Conservation (phyloP, 2,329 filamentous ascomycete species). For the Botryotinia calthae region DNA sequence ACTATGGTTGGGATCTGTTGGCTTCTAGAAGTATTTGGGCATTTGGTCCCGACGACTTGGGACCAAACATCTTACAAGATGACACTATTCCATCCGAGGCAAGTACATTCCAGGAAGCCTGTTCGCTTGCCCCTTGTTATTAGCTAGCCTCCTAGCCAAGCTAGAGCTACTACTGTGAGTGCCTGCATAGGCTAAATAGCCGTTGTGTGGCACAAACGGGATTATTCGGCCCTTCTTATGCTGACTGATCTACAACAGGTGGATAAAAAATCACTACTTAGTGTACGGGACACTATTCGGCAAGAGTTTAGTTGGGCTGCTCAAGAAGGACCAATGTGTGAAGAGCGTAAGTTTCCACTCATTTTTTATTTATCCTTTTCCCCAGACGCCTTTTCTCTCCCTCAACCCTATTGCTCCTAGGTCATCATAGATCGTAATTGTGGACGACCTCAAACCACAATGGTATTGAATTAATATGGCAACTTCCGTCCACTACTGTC, state of each 20-base stretch:
- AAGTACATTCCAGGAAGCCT: conserved; percentile 38
- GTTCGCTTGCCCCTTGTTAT: not conserved
- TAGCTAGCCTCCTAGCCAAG: not conserved
- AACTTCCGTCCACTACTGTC: conserved; percentile 13
- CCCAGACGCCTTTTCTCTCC: not conserved
- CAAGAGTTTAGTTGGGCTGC: conserved; percentile 98
- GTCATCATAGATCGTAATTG: not conserved
- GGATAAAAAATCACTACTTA: conserved; percentile 84
- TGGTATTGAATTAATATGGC: conserved; percentile 11
- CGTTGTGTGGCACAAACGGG: conserved; percentile 8
- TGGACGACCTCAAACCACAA: not conserved
- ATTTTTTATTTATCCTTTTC: conserved; percentile 23
- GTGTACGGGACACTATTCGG: conserved; percentile 86
- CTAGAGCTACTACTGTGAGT: not conserved
- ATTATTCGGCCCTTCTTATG: conserved; percentile 32
- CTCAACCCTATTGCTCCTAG: not conserved
- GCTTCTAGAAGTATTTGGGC: conserved; percentile 97
- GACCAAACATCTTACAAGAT: conserved; percentile 93
- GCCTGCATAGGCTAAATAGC: conserved; percentile 10
- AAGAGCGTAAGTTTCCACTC: conserved; percentile 73
- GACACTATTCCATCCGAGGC: conserved; percentile 89
- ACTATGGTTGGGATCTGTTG: conserved; percentile 94
- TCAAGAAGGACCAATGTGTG: conserved; percentile 90
- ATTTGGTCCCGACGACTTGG: conserved; percentile 92
- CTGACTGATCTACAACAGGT: conserved; percentile 52